Conservation (phyloP, 2,329 filamentous ascomycete genomes). For the Colletotrichum magnum region DNA sequence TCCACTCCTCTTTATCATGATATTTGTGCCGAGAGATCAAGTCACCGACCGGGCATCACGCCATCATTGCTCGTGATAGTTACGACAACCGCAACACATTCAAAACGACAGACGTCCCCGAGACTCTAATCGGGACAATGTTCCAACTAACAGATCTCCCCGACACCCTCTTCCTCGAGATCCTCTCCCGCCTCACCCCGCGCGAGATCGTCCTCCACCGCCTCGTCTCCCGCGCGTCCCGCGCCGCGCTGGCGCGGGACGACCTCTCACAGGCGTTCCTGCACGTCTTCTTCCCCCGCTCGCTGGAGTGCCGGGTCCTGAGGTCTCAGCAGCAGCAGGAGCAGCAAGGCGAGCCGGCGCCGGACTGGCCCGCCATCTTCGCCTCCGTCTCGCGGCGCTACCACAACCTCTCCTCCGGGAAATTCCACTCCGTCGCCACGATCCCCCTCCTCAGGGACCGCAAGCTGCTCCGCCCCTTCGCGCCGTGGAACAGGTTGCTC, state of each 20-base stretch:
- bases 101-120: background rate
- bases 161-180: conserved; percentile 70
- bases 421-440: conserved; percentile 32
- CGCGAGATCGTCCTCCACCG: conserved; percentile 66
- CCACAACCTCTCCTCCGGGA: conserved; percentile 58
- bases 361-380: conserved; percentile 60
- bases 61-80: too few relatives aligned
- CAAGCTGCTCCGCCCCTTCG: conserved; percentile 52
- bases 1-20: too few relatives aligned
- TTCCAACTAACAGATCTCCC: conserved; percentile 62
- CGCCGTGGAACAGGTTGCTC: conserved; percentile 62
- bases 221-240: conserved; percentile 65
- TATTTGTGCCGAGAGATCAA: too few relatives aligned
- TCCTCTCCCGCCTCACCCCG: conserved; percentile 64
- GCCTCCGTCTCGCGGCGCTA: conserved; percentile 68
- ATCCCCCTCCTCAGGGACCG: conserved; percentile 41
- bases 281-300: conserved; percentile 65
- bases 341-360: conserved; percentile 7
- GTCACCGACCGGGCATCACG: too few relatives aligned
- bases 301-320: conserved; percentile 64
- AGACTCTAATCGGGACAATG: conserved; percentile 37
- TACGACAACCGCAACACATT: too few relatives aligned
- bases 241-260: conserved; percentile 63
- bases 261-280: conserved; percentile 63
- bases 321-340: conserved; percentile 10